These are phyloP conservation scores for Smallanthus sonchifolius DNA, from an alignment of 129 eudicot species.

Conservation along the genomic window DNA sequence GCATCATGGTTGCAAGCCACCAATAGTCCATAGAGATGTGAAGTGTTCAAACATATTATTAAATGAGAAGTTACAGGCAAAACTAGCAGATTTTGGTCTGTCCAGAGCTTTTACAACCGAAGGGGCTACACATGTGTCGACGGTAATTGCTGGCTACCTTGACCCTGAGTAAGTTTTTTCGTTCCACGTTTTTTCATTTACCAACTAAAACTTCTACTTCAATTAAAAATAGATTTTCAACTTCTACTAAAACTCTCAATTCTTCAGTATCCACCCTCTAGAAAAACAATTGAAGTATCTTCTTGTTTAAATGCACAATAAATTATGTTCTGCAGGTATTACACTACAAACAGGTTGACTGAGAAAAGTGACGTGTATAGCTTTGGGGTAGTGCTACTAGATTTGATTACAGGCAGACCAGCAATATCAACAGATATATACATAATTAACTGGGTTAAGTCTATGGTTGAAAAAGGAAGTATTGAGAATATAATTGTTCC, in stretches of 20 bases:
- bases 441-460: conserved; percentile 22
- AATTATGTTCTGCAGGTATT: conserved; percentile 23
- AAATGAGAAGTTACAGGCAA: conserved; percentile 24
- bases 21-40: conserved; percentile 39
- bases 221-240: neutral
- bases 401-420: conserved; percentile 23
- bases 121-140: conserved; percentile 27
- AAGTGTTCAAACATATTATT: conserved; percentile 30
- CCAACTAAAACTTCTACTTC: neutral
- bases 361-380: conserved; percentile 43
- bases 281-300: neutral
- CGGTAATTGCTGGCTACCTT: conserved; percentile 32
- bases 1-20: conserved; percentile 50
- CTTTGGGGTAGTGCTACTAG: conserved; percentile 28
- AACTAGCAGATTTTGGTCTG: conserved; percentile 53
- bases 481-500: conserved; percentile 1
- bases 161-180: conserved; percentile 39
- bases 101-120: conserved; percentile 33
- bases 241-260: neutral
- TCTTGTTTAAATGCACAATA: neutral
- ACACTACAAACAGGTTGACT: conserved; percentile 23
- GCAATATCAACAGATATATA: conserved; percentile 17
- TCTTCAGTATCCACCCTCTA: neutral
- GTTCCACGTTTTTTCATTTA: neutral
- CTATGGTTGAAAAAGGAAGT: conserved; percentile 7